phyloP scores from a whole-genome alignment of 176 grass and related monocot species.

The Oryza meridionalis region DNA sequence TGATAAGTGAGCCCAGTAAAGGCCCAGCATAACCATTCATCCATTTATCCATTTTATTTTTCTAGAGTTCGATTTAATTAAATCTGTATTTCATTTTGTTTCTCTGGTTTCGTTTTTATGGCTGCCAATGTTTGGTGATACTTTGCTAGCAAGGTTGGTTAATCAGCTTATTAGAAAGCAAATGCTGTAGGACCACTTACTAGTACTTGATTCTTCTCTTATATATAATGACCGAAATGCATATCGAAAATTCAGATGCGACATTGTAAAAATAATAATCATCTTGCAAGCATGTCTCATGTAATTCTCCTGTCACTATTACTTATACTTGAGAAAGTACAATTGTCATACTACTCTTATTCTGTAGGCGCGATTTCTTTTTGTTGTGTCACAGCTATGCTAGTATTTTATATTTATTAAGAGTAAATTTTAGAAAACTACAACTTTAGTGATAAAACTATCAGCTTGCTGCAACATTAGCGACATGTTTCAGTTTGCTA shows the following conservation, averaged over 20 bases:
- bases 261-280: slow-evolving; percentile 19
- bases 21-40: not conserved
- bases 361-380: not conserved
- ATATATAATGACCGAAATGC: not conserved
- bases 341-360: not conserved
- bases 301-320: not conserved
- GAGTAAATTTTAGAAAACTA: no score
- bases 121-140: slow-evolving; percentile 23
- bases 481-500: no score
- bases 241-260: not conserved
- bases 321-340: not conserved
- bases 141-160: slow-evolving; percentile 30
- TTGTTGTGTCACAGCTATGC: not conserved
- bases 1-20: not conserved
- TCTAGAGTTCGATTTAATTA: not conserved
- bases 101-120: not conserved
- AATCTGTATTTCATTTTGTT: not conserved
- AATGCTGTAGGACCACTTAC: not conserved
- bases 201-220: not conserved
- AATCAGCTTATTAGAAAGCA: not conserved
- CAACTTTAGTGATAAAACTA: no score
- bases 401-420: not conserved
- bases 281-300: not conserved
- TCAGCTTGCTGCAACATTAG: no score
- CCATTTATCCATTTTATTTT: not conserved